These are phyloP conservation scores for Naegleria fowleri DNA, from an alignment of 208 protist species.

Conservation along the genomic window DNA sequence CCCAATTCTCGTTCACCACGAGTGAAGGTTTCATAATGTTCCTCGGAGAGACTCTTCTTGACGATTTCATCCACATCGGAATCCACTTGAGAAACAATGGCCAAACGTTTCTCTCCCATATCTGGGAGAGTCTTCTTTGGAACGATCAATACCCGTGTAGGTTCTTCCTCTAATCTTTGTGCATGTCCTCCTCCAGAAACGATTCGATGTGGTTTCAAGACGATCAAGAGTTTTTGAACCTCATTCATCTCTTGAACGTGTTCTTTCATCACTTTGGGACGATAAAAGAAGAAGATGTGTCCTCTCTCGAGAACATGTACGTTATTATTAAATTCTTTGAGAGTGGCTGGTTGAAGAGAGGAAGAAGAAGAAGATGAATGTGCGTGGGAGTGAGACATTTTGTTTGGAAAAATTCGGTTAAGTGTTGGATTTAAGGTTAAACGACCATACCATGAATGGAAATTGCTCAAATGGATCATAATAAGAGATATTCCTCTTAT, in stretches of 20 bases:
- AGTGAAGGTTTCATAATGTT: not conserved
- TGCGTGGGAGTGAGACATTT: too few relatives aligned
- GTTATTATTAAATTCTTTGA: not conserved
- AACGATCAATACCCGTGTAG: not conserved
- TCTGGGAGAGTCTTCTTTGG: not conserved
- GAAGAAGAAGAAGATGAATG: too few relatives aligned
- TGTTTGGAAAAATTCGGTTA: too few relatives aligned
- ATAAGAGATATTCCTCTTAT: too few relatives aligned
- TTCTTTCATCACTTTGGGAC: not conserved
- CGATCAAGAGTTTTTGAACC: not conserved
- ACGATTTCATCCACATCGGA: not conserved
- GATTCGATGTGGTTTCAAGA: not conserved
- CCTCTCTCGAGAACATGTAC: not conserved
- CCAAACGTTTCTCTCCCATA: not conserved
- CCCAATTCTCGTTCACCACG: not conserved
- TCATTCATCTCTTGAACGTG: not conserved
- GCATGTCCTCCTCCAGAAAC: too few relatives aligned
- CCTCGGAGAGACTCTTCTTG: not conserved
- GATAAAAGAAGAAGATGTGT: not conserved
- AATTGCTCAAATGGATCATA: too few relatives aligned
- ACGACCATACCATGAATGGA: too few relatives aligned
- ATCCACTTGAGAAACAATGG: not conserved
- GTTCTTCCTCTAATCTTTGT: not conserved
- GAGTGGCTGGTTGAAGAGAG: too few relatives aligned
- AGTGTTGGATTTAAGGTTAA: too few relatives aligned